phyloP scores from a whole-genome alignment of 108 stramenopile genomes.

The Skeletonema menzelii region DNA sequence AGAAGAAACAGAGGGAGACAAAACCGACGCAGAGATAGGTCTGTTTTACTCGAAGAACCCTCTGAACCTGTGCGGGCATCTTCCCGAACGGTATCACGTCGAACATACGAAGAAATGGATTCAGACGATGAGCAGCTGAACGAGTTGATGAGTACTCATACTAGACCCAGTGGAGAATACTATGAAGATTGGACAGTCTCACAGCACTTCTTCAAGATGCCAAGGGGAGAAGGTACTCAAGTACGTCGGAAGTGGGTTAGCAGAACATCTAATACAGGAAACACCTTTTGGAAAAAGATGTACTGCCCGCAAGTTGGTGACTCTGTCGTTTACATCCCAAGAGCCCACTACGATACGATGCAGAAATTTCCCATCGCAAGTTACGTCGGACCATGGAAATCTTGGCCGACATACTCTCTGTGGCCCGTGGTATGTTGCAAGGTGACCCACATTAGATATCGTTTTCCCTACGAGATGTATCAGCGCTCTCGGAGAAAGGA shows the following conservation, averaged over 20 bases:
- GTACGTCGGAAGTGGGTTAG: conserved; percentile 66
- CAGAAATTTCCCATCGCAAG: conserved; percentile 56
- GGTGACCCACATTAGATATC: conserved; percentile 68
- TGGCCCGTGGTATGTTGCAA: conserved; percentile 84
- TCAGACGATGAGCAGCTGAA: conserved; percentile 59
- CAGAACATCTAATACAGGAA: conserved; percentile 55
- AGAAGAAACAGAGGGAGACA: conserved; percentile 13
- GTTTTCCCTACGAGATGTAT: conserved; percentile 81
- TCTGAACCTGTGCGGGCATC: conserved; percentile 39
- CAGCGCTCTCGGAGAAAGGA: conserved; percentile 32
- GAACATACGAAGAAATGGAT: conserved; percentile 30
- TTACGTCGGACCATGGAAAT: conserved; percentile 72
- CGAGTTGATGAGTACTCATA: conserved; percentile 72
- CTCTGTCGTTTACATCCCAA: conserved; percentile 85
- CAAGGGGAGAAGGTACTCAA: conserved; percentile 14
- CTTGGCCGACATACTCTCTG: conserved; percentile 61
- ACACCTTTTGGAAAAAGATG: conserved; percentile 56
- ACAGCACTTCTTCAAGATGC: conserved; percentile 68
- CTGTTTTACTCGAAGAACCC: conserved; percentile 6
- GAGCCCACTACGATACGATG: conserved; percentile 75
- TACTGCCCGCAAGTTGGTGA: conserved; percentile 88
- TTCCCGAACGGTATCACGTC: conserved; percentile 22
- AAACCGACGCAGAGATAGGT: conserved; percentile 19
- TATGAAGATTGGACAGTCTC: conserved; percentile 56
- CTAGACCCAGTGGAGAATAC: conserved; percentile 68